Conservation (phyloP, 2,329 filamentous ascomycete genomes). For the Dactylellina haptotyla region DNA sequence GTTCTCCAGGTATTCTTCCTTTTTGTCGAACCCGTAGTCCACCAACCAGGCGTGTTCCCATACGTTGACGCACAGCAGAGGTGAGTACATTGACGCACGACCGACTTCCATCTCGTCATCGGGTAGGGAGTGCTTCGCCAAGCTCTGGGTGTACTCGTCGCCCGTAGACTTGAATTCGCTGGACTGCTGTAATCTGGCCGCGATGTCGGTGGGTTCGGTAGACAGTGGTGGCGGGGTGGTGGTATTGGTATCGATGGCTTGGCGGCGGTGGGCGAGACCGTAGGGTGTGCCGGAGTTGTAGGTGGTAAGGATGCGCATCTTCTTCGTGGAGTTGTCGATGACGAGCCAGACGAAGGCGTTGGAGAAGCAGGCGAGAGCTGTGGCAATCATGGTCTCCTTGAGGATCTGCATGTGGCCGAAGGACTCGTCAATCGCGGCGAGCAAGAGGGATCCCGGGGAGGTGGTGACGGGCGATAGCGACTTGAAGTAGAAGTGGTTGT, state of each 20-base stretch:
- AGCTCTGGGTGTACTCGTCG: conserved; percentile 58
- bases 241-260: conserved; percentile 76
- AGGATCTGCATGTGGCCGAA: conserved; percentile 88
- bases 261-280: conserved; percentile 79
- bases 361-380: conserved; percentile 90
- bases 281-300: conserved; percentile 93
- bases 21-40: conserved; percentile 81
- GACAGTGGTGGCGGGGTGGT: conserved; percentile 59
- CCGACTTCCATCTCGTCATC: conserved; percentile 64
- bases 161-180: conserved; percentile 46
- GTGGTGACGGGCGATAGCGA: conserved; percentile 62
- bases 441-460: conserved; percentile 69
- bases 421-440: conserved; percentile 70
- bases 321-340: conserved; percentile 65
- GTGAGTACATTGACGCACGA: conserved; percentile 75
- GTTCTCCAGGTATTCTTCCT: conserved; percentile 76
- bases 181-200: conserved; percentile 57
- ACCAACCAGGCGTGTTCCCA: conserved; percentile 94
- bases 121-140: conserved; percentile 57
- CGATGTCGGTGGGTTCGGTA: conserved; percentile 60
- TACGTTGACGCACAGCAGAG: conserved; percentile 89
- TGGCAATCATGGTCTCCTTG: conserved; percentile 79
- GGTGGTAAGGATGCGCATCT: conserved; percentile 78
- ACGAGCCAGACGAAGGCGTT: conserved; percentile 98
- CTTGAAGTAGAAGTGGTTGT: conserved; percentile 85